These are phyloP conservation scores for Skeletonema potamos DNA, from an alignment of 108 stramenopile species.

Conservation along the genomic window DNA sequence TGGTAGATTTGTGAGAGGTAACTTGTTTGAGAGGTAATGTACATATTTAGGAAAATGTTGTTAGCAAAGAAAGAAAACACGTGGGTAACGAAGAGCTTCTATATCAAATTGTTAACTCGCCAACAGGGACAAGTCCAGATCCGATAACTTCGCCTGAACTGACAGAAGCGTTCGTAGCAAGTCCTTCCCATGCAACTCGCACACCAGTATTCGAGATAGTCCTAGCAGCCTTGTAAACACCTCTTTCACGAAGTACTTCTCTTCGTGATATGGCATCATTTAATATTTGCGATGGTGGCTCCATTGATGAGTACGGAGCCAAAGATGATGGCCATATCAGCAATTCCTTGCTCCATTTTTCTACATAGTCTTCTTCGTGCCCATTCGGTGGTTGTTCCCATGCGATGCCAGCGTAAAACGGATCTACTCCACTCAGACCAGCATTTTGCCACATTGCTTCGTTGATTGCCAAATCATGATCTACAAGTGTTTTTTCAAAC, in stretches of 20 bases:
- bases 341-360: slow-evolving; percentile 15
- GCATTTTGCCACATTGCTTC: slow-evolving; percentile 62
- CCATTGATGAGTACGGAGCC: slow-evolving; percentile 8
- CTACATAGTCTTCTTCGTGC: slow-evolving; percentile 16
- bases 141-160: slow-evolving; percentile 33
- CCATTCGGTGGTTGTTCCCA: slow-evolving; percentile 22
- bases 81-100: not conserved
- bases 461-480: slow-evolving; percentile 54
- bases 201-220: slow-evolving; percentile 26
- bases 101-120: slow-evolving; percentile 11
- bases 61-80: not conserved
- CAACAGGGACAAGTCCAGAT: slow-evolving; percentile 19
- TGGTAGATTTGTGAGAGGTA: not conserved
- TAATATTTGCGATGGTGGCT: slow-evolving; percentile 5
- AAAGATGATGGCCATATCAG: slow-evolving; percentile 28
- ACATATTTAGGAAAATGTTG: no score
- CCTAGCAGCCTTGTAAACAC: slow-evolving; percentile 34
- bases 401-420: slow-evolving; percentile 38
- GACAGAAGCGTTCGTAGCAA: not conserved
- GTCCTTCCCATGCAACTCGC: slow-evolving; percentile 36
- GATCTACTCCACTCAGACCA: slow-evolving; percentile 48
- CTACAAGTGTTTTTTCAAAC: slow-evolving; percentile 48
- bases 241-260: slow-evolving; percentile 11
- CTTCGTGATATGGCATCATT: slow-evolving; percentile 8
- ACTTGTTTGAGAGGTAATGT: not conserved